A percentile compares a stretch with the other conserved stretches of the same genome.
Conservation (phyloP, 352 stramenopile genomes). For the Thraustochytrium aureum region DNA sequence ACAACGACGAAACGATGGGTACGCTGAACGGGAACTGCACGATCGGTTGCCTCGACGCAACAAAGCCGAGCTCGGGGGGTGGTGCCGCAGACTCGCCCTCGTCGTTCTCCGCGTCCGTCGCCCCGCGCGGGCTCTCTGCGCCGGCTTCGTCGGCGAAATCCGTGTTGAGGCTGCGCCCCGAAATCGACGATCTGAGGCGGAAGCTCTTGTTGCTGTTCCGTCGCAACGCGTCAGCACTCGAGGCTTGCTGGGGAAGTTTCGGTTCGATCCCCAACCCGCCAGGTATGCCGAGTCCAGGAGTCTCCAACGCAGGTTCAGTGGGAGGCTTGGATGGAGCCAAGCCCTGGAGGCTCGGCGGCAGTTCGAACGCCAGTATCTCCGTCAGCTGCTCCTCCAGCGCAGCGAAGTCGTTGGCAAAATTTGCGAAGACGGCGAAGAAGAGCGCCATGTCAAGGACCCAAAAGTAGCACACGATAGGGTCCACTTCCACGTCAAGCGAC, state of each 20-base stretch:
- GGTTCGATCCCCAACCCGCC: neutral
- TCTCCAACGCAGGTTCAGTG: too few species aligned
- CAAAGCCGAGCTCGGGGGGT: neutral
- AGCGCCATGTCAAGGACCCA: constrained; percentile 50
- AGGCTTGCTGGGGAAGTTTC: neutral
- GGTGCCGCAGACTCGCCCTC: neutral
- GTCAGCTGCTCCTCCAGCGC: neutral
- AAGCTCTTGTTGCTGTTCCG: too few species aligned
- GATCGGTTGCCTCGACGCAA: neutral
- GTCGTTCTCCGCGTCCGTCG: neutral
- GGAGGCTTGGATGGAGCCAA: neutral
- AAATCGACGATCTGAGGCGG: too few species aligned
- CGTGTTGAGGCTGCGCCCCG: too few species aligned
- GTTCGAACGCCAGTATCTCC: constrained; percentile 15
- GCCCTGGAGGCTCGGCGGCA: neutral
- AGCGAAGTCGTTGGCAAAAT: constrained; percentile 45
- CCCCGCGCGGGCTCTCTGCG: neutral
- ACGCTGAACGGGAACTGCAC: constrained; percentile 27
- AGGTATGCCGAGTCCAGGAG: too few species aligned
- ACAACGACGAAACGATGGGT: neutral
- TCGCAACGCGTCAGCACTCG: too few species aligned
- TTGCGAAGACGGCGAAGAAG: constrained; percentile 23
- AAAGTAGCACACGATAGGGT: constrained; percentile 37
- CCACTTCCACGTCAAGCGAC: neutral
- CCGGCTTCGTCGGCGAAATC: neutral